Percentiles rank a stretch among this genome's conserved stretches.
Conservation (phyloP, 345 rosid genomes). For the Gynandropsis gynandra region DNA sequence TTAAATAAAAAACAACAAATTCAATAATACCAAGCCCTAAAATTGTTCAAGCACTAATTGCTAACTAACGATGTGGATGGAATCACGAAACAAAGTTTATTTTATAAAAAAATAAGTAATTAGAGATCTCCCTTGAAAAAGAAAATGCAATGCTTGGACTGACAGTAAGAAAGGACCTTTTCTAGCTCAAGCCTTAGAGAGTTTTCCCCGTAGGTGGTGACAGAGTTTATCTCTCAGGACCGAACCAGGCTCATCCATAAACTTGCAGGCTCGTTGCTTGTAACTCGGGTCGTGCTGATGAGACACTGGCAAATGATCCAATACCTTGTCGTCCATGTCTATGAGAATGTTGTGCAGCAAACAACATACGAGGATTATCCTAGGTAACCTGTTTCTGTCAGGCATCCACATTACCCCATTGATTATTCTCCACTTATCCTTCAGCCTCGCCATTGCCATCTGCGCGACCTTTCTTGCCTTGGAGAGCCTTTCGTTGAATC, state of each 20-base stretch:
- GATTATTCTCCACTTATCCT: conserved; percentile 76
- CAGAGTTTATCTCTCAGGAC: conserved; percentile 44
- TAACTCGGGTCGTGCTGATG: conserved; percentile 47
- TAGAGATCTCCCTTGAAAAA: too few species aligned
- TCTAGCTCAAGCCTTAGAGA: conserved; percentile 8
- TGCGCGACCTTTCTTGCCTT: conserved; percentile 42
- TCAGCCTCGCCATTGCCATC: conserved; percentile 53
- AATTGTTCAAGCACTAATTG: too few species aligned
- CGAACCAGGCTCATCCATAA: conserved; percentile 33
- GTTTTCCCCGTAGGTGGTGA: conserved; percentile 32
- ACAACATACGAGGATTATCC: conserved; percentile 62
- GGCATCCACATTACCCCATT: conserved; percentile 77
- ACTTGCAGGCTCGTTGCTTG: conserved; percentile 39
- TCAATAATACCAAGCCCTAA: too few species aligned
- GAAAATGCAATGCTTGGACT: too few species aligned
- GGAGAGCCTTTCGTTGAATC: conserved; percentile 51
- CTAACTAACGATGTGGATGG: too few species aligned
- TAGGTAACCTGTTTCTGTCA: conserved; percentile 51
- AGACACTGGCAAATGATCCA: conserved; percentile 38
- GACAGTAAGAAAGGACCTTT: too few species aligned
- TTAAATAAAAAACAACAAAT: too few species aligned
- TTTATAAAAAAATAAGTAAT: too few species aligned
- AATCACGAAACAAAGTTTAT: too few species aligned
- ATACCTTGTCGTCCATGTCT: conserved; percentile 44
- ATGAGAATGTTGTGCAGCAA: conserved; percentile 67